These are phyloP conservation scores for Sordariomycetes sp. DNA, from an alignment of 2,329 filamentous ascomycete genomes.

Conservation along the genomic window DNA sequence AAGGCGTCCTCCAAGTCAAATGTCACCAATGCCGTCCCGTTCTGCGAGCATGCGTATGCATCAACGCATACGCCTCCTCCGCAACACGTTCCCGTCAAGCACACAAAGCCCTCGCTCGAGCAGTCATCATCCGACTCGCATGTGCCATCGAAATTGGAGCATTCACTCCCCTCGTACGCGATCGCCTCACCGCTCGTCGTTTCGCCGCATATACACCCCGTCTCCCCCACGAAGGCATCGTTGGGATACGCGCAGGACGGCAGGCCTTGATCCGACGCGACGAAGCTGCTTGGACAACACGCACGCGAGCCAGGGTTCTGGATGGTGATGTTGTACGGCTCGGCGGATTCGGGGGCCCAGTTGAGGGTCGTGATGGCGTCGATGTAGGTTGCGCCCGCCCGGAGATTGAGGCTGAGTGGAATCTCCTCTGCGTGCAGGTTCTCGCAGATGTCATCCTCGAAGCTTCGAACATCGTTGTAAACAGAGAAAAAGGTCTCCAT, in stretches of 20 bases:
- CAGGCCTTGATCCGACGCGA: slow-evolving; percentile 10
- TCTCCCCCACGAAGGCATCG: slow-evolving; percentile 16
- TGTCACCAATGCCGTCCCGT: slow-evolving; percentile 17
- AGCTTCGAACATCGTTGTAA: slow-evolving; percentile 18
- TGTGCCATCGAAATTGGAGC: slow-evolving; percentile 18
- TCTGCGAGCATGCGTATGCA: slow-evolving; percentile 24
- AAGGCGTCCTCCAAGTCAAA: slow-evolving; percentile 5
- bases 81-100: slow-evolving; percentile 25
- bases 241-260: slow-evolving; percentile 19
- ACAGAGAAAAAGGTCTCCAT: slow-evolving; percentile 19
- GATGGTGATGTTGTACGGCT: slow-evolving; percentile 19
- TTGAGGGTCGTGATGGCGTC: slow-evolving; percentile 17
- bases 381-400: slow-evolving; percentile 18
- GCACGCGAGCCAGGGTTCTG: slow-evolving; percentile 21
- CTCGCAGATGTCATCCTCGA: slow-evolving; percentile 23
- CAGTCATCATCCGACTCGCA: slow-evolving; percentile 18
- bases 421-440: slow-evolving; percentile 19
- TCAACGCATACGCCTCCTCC: slow-evolving; percentile 24
- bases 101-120: slow-evolving; percentile 16
- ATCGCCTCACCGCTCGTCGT: slow-evolving; percentile 14
- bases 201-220: slow-evolving; percentile 24
- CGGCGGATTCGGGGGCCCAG: slow-evolving; percentile 14
- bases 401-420: slow-evolving; percentile 21
- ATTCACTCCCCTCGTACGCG: slow-evolving; percentile 23
- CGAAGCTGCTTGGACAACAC: slow-evolving; percentile 19